phyloP scores from a whole-genome alignment of 176 grass and related monocot genomes.

The Aegilops umbellulata region DNA sequence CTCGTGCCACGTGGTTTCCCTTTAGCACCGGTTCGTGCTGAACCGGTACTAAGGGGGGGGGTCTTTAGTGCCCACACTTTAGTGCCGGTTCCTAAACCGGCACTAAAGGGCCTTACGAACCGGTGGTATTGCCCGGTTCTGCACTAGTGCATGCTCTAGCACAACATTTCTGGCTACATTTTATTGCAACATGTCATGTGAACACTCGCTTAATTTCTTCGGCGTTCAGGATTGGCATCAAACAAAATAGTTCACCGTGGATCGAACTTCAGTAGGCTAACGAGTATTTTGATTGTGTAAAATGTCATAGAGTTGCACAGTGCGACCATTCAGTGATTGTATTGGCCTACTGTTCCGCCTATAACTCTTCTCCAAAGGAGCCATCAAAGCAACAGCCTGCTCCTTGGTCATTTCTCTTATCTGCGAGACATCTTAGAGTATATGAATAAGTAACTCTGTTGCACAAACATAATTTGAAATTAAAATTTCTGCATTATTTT shows the following conservation, averaged over 20 bases:
- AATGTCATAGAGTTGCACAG: constrained; percentile 48
- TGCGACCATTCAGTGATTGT: constrained; percentile 49
- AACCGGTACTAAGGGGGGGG: no score
- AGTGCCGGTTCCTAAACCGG: no score
- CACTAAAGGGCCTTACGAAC: no score
- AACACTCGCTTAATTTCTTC: background rate
- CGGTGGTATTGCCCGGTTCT: no score
- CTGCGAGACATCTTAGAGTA: constrained; percentile 14
- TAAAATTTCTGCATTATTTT: background rate
- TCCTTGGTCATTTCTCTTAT: constrained; percentile 64
- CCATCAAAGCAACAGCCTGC: constrained; percentile 58
- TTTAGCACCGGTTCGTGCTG: no score
- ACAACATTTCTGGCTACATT: background rate
- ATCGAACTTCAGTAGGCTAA: background rate
- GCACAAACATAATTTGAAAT: background rate
- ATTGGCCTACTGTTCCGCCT: constrained; percentile 56
- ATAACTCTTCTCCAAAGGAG: constrained; percentile 50
- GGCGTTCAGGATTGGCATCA: background rate
- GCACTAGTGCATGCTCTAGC: no score
- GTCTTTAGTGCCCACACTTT: no score
- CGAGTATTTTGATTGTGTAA: background rate
- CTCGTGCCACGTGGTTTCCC: no score
- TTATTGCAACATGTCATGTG: background rate
- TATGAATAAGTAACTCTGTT: background rate
- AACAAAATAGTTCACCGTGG: background rate